phyloP scores from a whole-genome alignment of 2,329 filamentous ascomycete species.

The Bipolaris oryzae region DNA sequence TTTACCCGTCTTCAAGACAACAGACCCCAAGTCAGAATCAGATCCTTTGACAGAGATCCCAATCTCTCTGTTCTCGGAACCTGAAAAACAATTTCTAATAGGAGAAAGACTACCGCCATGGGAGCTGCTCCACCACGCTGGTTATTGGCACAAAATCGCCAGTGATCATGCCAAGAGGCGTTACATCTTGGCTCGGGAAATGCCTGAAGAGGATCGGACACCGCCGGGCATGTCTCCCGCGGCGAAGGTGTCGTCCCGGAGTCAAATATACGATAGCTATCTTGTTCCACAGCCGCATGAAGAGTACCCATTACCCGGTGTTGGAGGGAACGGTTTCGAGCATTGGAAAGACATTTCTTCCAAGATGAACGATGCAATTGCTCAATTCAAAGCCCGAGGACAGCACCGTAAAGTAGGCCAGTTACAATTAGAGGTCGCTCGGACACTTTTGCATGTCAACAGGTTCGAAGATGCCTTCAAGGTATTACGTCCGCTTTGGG shows the following conservation, averaged over 20 bases:
- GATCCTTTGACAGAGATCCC: conserved; percentile 37
- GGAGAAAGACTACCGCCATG: conserved; percentile 62
- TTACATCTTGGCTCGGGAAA: conserved; percentile 58
- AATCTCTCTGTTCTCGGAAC: conserved; percentile 52
- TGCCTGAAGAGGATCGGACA: conserved; percentile 64
- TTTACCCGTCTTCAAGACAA: conserved; percentile 53
- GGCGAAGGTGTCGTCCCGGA: conserved; percentile 60
- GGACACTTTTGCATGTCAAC: conserved; percentile 58
- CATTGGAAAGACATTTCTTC: conserved; percentile 58
- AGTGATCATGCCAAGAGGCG: conserved; percentile 59
- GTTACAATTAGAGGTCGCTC: conserved; percentile 61
- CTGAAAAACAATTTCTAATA: conserved; percentile 58
- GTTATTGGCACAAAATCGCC: conserved; percentile 65
- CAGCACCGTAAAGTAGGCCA: conserved; percentile 63
- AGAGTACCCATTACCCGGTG: conserved; percentile 56
- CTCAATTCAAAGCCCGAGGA: conserved; percentile 58
- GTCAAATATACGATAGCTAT: conserved; percentile 64
- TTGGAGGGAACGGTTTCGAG: conserved; percentile 53
- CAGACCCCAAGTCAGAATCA: conserved; percentile 23
- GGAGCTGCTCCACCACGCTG: conserved; percentile 65
- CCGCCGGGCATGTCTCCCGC: conserved; percentile 62
- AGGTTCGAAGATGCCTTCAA: conserved; percentile 59
- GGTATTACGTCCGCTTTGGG: conserved; percentile 61
- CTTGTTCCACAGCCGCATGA: conserved; percentile 64
- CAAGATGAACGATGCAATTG: conserved; percentile 55